Percentiles rank a stretch among this genome's conserved stretches.
phyloP scores from a whole-genome alignment of 129 eudicot genomes.

The Heracleum sosnowskyi region DNA sequence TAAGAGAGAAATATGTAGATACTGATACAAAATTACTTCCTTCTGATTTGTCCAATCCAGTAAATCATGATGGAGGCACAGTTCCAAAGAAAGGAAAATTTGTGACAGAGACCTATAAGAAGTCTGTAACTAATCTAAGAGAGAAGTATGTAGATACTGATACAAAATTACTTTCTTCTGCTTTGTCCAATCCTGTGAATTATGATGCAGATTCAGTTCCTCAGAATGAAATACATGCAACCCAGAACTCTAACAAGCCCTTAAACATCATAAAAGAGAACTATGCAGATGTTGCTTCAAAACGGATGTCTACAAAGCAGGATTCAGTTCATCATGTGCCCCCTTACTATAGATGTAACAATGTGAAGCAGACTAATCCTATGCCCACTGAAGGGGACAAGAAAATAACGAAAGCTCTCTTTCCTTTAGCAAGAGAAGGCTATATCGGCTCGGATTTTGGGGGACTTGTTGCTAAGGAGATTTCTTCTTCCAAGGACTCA shows the following conservation, averaged over 20 bases:
- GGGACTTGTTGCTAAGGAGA: conserved; percentile 18
- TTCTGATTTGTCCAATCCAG: conserved; percentile 20
- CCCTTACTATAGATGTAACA: conserved; percentile 6
- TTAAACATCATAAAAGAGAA: conserved; percentile 12
- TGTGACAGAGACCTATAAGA: conserved; percentile 11
- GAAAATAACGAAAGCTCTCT: conserved; percentile 5
- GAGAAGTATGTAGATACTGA: conserved; percentile 13
- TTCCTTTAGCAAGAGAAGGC: conserved; percentile 10
- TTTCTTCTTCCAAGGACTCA: background rate
- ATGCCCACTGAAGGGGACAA: conserved; percentile 7
- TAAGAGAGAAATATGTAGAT: conserved; percentile 14
- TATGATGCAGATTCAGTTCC: conserved; percentile 18
- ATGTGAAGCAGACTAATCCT: conserved; percentile 15
- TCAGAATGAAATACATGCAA: conserved; percentile 8
- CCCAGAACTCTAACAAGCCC: conserved; percentile 17
- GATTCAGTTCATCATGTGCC: conserved; percentile 8
- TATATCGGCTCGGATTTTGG: conserved; percentile 4
- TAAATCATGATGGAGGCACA: conserved; percentile 9
- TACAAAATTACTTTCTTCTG: conserved; percentile 21
- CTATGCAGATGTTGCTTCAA: conserved; percentile 4
- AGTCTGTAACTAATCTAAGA: conserved; percentile 12
- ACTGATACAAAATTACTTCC: conserved; percentile 15
- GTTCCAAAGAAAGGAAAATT: conserved; percentile 13
- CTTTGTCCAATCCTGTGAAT: conserved; percentile 16
- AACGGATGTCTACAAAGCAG: conserved; percentile 10